These are phyloP conservation scores for Rhypophila decipiens DNA, from an alignment of 495 filamentous ascomycete genomes.

Conservation along the genomic window DNA sequence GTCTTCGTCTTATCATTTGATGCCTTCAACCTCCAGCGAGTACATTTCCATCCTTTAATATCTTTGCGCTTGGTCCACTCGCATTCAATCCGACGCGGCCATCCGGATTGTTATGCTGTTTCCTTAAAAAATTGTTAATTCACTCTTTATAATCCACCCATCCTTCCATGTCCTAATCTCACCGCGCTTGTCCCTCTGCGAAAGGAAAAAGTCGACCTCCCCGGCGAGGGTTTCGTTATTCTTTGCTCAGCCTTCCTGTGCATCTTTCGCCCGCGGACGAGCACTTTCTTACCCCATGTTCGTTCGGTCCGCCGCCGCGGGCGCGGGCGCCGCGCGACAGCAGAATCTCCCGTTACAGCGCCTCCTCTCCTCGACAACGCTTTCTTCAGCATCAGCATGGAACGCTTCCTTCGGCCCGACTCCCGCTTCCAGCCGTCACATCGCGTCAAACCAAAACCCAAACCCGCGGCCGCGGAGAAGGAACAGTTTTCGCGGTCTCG, in stretches of 20 bases:
- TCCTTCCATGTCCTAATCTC: too few species aligned
- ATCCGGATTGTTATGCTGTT: too few species aligned
- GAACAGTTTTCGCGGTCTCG: constrained; percentile 22
- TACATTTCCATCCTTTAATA: neutral
- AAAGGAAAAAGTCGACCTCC: too few species aligned
- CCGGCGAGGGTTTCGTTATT: too few species aligned
- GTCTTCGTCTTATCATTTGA: neutral
- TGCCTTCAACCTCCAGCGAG: neutral
- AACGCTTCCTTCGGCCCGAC: neutral
- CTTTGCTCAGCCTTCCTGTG: too few species aligned
- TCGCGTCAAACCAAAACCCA: constrained; percentile 17
- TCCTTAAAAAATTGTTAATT: too few species aligned
- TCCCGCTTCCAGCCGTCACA: constrained; percentile 4
- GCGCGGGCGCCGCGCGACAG: too few species aligned
- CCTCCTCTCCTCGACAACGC: constrained; percentile 10
- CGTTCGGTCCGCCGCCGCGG: constrained; percentile 14
- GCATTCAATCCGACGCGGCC: too few species aligned
- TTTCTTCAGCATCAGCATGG: too few species aligned
- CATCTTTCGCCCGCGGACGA: too few species aligned
- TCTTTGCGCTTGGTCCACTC: neutral
- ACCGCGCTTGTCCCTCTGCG: too few species aligned
- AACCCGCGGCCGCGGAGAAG: constrained; percentile 26
- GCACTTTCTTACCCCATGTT: constrained; percentile 16
- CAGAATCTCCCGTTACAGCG: constrained; percentile 14
- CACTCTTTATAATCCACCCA: too few species aligned